Conservation (phyloP, 805 yeast genomes). For the Lipomyces kockii region DNA sequence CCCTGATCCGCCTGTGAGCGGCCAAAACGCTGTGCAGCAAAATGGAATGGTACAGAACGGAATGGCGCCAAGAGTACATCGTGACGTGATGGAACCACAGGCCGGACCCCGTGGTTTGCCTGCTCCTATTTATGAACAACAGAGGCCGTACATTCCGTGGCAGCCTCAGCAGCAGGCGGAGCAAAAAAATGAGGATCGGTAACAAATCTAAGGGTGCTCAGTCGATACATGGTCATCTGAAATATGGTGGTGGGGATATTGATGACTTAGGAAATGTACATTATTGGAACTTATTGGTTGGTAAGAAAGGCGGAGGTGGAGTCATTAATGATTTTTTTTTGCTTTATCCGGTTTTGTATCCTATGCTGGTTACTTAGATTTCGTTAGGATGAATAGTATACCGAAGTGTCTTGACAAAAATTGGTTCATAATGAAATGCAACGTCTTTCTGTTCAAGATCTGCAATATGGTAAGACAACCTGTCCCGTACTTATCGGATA, state of each 20-base stretch:
- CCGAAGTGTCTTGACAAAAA: too few relatives aligned
- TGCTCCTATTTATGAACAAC: neutral
- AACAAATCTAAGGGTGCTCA: neutral
- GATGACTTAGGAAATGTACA: neutral
- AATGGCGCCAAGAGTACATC: neutral
- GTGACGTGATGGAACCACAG: constrained; percentile 2
- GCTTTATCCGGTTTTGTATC: neutral
- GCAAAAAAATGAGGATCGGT: neutral
- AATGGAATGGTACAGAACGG: neutral
- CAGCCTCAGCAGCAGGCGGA: constrained; percentile 10
- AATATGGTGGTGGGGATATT: neutral
- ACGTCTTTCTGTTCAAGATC: too few relatives aligned
- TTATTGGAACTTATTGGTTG: neutral
- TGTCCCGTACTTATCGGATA: too few relatives aligned
- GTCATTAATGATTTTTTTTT: neutral
- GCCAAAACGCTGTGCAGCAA: neutral
- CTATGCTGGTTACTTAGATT: neutral
- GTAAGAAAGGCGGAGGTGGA: neutral
- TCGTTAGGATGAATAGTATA: neutral
- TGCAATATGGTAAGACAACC: too few relatives aligned
- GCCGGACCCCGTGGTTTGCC: constrained; percentile 1
- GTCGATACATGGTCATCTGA: neutral
- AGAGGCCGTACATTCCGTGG: constrained; percentile 2
- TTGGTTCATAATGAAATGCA: too few relatives aligned
- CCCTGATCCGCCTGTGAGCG: neutral